phyloP scores from a whole-genome alignment of 2,329 filamentous ascomycete genomes.

The Diaporthe ampelina region DNA sequence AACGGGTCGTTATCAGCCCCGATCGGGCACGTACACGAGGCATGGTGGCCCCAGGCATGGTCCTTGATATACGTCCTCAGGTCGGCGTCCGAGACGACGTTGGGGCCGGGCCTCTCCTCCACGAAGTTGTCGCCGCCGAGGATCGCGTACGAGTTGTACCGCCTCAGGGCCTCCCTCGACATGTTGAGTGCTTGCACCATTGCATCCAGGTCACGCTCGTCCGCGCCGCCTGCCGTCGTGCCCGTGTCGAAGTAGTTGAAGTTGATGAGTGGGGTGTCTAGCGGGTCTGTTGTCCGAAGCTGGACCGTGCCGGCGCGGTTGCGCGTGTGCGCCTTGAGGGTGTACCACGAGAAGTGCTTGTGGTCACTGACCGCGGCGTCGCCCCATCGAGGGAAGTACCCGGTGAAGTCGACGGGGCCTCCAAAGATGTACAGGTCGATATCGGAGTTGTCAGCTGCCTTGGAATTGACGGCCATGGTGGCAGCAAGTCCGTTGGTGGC shows the following conservation, averaged over 20 bases:
- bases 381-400: slow-evolving; percentile 56
- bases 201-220: slow-evolving; percentile 58
- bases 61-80: slow-evolving; percentile 17
- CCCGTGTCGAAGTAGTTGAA: slow-evolving; percentile 71
- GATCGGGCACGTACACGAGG: slow-evolving; percentile 34
- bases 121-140: slow-evolving; percentile 27
- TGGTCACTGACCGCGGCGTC: slow-evolving; percentile 49
- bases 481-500: slow-evolving; percentile 52
- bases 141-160: slow-evolving; percentile 56
- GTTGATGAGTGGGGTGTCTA: slow-evolving; percentile 72
- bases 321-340: slow-evolving; percentile 74
- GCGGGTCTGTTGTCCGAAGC: slow-evolving; percentile 72
- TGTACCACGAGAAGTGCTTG: slow-evolving; percentile 61
- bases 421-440: slow-evolving; percentile 55
- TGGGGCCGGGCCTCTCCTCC: slow-evolving; percentile 17
- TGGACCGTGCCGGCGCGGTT: slow-evolving; percentile 74
- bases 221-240: slow-evolving; percentile 49
- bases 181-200: slow-evolving; percentile 65
- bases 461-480: slow-evolving; percentile 49
- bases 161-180: slow-evolving; percentile 67
- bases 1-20: slow-evolving; percentile 21
- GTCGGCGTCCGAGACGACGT: slow-evolving; percentile 16
- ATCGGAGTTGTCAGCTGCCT: slow-evolving; percentile 47
- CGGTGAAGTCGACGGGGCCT: slow-evolving; percentile 55
- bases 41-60: slow-evolving; percentile 33